Conservation (phyloP, 805 yeast genomes). For the Priceomyces haplophilus region DNA sequence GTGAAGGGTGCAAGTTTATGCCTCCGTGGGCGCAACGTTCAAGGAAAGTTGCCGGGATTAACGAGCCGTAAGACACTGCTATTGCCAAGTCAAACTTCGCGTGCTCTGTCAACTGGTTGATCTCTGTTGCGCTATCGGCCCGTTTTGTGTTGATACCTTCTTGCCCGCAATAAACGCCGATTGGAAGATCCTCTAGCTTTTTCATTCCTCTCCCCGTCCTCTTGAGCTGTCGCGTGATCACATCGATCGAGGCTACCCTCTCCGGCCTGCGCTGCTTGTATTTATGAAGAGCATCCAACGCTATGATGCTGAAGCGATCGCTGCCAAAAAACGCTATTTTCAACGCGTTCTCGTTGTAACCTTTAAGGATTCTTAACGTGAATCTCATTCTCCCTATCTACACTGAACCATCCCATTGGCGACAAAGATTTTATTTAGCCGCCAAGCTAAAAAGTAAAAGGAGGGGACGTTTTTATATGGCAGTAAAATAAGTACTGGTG, state of each 20-base stretch:
- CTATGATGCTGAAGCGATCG: slow-evolving; percentile 62
- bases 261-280: slow-evolving; percentile 12
- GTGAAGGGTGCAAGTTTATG: slow-evolving; percentile 88
- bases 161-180: slow-evolving; percentile 38
- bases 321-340: slow-evolving; percentile 73
- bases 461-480: no score
- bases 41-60: slow-evolving; percentile 68
- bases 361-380: background rate
- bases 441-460: no score
- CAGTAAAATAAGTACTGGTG: no score
- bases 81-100: slow-evolving; percentile 58
- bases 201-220: slow-evolving; percentile 57
- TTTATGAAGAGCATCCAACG: slow-evolving; percentile 41
- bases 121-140: slow-evolving; percentile 51
- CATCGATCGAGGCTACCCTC: slow-evolving; percentile 44
- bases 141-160: slow-evolving; percentile 38
- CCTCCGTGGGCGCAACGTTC: slow-evolving; percentile 56
- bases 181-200: slow-evolving; percentile 49
- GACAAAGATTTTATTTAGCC: no score
- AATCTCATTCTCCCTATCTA: background rate
- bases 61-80: slow-evolving; percentile 88
- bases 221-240: slow-evolving; percentile 64
- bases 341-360: slow-evolving; percentile 6
- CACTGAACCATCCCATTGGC: no score
- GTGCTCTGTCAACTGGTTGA: slow-evolving; percentile 17